Evolutionary conservation across 2,329 filamentous ascomycete species (phyloP), one percentile per base, ranked within the genome.

Genomic region (Colletotrichum phormii): DNA sequence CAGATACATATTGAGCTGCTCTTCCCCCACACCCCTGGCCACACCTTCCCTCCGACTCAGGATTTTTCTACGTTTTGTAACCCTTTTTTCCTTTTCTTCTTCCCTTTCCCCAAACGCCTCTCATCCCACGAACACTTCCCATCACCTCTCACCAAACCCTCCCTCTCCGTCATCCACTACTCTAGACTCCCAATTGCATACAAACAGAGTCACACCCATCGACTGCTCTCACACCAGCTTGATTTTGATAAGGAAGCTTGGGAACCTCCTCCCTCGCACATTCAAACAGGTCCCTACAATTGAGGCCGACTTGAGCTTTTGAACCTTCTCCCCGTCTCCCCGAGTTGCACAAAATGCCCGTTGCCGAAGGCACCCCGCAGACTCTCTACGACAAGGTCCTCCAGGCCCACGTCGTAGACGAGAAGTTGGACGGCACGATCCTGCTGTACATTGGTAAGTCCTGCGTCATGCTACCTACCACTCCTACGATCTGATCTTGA

Each of bases 361-460:
- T 88, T 80, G 90, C 90, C 78, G 91, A 93, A 77, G 87, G 88
- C 82, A 89, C 88, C 76, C 94, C 94, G 67, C 92, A 92, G 84
- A 98, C 95, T 78, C 89, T 98, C 81, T 98, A 98, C 86, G 96
- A 98, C 89, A 98, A 98, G 91, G 95, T 98, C 84, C 93, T 98
- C 79, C 91, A 94, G 79, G 93, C 93, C 86, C 97, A 99, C 84
- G 93, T 98, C 79, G 95, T 99, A 81, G 94, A 98, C 80, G 94
- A 97, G 90, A 94, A 95, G 89, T 90, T 95, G 68, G 96, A 98
- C 85, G 96, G 96, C 84, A 98, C 95, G 71, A 88, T 97, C 79
- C 87, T 98, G 76, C 89, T 98, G 72, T 98, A 98, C 83, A 98
- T 98, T 81, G 95, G 95, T 95, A 87, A 77, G 90, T 82, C 82